phyloP scores from a whole-genome alignment of 108 stramenopile genomes.

The Pseudonitzschia multiseries region DNA sequence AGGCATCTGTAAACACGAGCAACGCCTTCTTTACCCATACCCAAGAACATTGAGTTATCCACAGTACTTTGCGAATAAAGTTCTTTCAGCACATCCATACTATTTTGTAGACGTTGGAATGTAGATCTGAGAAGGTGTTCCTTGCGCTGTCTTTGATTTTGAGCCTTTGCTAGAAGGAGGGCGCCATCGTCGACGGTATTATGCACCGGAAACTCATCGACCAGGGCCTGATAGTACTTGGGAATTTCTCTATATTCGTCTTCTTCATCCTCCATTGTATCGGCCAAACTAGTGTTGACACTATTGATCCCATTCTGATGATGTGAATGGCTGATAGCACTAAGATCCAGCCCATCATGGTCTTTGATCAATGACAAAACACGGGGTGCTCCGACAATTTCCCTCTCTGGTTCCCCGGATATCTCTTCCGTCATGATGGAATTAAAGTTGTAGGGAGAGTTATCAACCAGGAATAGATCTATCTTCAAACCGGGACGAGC shows the following conservation, averaged over 20 bases:
- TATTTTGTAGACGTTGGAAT: conserved; percentile 41
- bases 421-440: conserved; percentile 28
- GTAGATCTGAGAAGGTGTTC: conserved; percentile 41
- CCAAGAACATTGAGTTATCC: conserved; percentile 7
- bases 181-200: conserved; percentile 10
- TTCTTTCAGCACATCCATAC: conserved; percentile 33
- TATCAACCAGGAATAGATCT: conserved; percentile 2
- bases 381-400: conserved; percentile 2
- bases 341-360: conserved; percentile 21
- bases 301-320: conserved; percentile 25
- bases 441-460: conserved; percentile 31
- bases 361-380: conserved; percentile 18
- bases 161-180: conserved; percentile 5
- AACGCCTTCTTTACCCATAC: background rate
- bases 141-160: conserved; percentile 31
- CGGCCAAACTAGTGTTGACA: conserved; percentile 15
- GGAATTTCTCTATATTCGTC: conserved; percentile 16
- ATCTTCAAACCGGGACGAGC: conserved; percentile 7
- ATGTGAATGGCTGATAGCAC: conserved; percentile 36
- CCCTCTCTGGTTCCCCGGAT: background rate
- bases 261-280: conserved; percentile 20
- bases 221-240: conserved; percentile 11
- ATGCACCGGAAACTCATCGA: background rate
- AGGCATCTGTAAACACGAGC: background rate
- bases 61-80: conserved; percentile 3